Conservation (phyloP, 495 filamentous ascomycete genomes). For the Lineolata rhizophorae region DNA sequence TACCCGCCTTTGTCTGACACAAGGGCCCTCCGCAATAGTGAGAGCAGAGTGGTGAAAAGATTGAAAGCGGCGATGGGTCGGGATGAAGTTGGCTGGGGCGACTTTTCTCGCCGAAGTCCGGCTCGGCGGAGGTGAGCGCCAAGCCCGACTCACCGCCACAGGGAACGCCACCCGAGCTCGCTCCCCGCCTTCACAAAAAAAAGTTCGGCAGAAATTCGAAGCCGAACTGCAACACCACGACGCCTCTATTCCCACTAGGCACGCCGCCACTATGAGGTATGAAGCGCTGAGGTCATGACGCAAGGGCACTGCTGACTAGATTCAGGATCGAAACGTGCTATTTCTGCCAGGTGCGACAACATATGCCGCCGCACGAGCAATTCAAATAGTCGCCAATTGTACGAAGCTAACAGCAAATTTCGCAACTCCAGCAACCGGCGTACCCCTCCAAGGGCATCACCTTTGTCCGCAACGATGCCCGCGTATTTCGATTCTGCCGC, state of each 20-base stretch:
- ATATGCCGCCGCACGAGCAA: slow-evolving; percentile 53
- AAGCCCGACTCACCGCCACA: too few species aligned
- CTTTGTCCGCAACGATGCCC: slow-evolving; percentile 57
- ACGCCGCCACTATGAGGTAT: neutral
- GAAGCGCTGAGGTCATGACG: too few species aligned
- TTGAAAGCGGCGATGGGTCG: too few species aligned
- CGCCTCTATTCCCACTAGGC: too few species aligned
- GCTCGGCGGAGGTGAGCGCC: too few species aligned
- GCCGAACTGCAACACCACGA: too few species aligned
- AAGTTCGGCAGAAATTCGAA: too few species aligned
- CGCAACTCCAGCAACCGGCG: slow-evolving; percentile 2
- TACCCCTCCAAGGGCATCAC: slow-evolving; percentile 38
- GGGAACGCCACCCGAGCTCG: too few species aligned
- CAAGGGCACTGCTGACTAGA: neutral
- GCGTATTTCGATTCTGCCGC: slow-evolving; percentile 51
- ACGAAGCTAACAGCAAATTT: neutral
- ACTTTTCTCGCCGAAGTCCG: too few species aligned
- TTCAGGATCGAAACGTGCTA: slow-evolving; percentile 67
- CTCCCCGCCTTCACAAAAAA: too few species aligned
- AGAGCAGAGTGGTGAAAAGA: slow-evolving; percentile 1
- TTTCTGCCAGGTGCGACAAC: slow-evolving; percentile 65
- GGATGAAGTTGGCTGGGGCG: too few species aligned
- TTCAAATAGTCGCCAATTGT: neutral
- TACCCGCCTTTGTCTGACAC: too few species aligned
- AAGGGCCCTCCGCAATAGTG: neutral